phyloP scores from a whole-genome alignment of 2,329 filamentous ascomycete genomes.

The Colletotrichum tofieldiae region DNA sequence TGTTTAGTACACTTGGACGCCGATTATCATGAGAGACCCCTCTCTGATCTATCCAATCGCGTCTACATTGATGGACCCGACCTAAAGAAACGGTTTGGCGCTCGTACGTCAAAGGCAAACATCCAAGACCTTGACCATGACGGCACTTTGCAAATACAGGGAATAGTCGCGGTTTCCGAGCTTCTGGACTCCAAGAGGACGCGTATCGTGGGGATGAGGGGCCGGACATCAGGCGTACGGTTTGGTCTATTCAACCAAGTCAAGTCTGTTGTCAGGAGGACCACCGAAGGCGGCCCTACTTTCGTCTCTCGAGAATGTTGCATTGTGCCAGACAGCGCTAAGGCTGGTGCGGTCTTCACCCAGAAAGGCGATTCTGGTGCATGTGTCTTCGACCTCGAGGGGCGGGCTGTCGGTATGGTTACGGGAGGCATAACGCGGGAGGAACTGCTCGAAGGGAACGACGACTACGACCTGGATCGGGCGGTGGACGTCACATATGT shows the following conservation, averaged over 20 bases:
- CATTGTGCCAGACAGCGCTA: background rate
- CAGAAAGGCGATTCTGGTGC: background rate
- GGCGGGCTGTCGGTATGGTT: background rate
- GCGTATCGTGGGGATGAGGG: background rate
- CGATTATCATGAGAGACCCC: background rate
- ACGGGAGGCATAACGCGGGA: background rate
- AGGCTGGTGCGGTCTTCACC: background rate
- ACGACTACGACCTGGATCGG: background rate
- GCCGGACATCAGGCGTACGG: background rate
- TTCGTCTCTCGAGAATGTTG: background rate
- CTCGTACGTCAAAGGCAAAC: rapidly evolving
- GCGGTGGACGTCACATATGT: background rate
- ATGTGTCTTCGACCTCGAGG: background rate
- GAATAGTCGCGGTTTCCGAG: background rate
- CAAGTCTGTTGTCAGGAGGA: background rate
- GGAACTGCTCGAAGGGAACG: background rate
- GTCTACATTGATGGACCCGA: background rate
- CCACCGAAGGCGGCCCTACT: background rate
- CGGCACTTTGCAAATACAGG: background rate
- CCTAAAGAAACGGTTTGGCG: background rate
- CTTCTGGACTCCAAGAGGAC: background rate
- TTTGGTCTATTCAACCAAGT: background rate
- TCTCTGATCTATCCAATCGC: background rate
- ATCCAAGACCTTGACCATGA: background rate
- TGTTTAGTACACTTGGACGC: background rate